Conservation (phyloP, 2,329 filamentous ascomycete species). For the Diaporthe vexans region DNA sequence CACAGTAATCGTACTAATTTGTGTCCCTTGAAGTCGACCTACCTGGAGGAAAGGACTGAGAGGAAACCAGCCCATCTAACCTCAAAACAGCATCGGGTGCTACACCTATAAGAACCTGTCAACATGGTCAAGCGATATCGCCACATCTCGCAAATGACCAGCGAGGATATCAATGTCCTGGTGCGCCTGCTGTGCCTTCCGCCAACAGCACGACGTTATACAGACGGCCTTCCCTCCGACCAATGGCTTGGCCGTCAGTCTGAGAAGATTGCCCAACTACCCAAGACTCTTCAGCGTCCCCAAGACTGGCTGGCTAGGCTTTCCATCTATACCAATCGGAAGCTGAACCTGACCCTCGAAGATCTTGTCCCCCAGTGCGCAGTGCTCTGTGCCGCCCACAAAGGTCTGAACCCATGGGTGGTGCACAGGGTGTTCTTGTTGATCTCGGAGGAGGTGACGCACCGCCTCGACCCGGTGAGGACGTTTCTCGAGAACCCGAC, state of each 20-base stretch:
- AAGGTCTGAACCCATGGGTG: slow-evolving; percentile 44
- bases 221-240: slow-evolving; percentile 48
- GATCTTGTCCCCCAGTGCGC: slow-evolving; percentile 42
- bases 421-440: slow-evolving; percentile 57
- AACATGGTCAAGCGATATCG: slow-evolving; percentile 42
- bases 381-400: slow-evolving; percentile 44
- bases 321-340: slow-evolving; percentile 43
- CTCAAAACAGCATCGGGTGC: not conserved
- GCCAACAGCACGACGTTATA: slow-evolving; percentile 48
- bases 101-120: not conserved
- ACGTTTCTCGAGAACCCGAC: slow-evolving; percentile 38
- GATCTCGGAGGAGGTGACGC: slow-evolving; percentile 58
- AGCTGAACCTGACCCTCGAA: slow-evolving; percentile 36
- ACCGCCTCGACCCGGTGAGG: slow-evolving; percentile 49
- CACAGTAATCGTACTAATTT: not conserved
- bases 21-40: not conserved
- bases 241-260: slow-evolving; percentile 56
- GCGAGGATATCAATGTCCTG: slow-evolving; percentile 50
- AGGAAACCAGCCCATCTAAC: not conserved
- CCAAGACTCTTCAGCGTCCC: slow-evolving; percentile 51
- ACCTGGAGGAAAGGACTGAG: not conserved
- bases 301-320: slow-evolving; percentile 49
- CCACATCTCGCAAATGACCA: slow-evolving; percentile 46
- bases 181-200: slow-evolving; percentile 55
- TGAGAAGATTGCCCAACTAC: slow-evolving; percentile 47